A percentile compares a stretch with the other conserved stretches of the same genome.
Conservation (phyloP, 768 basidiomycete species). For the Amanita pallidorosea region DNA sequence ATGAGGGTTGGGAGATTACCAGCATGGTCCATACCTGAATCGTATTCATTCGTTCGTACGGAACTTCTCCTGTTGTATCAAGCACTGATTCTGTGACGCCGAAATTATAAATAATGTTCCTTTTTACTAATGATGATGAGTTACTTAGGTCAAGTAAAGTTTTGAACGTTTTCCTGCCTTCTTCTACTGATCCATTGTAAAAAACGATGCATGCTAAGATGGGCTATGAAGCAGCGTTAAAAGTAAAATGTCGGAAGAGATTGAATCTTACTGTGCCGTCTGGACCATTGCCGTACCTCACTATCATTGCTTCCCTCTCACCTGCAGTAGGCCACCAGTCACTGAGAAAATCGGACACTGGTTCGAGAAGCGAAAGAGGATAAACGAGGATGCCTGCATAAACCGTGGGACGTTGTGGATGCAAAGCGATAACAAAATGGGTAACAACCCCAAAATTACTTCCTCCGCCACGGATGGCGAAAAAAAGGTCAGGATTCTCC, state of each 20-base stretch:
- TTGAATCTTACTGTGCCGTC: slow-evolving; percentile 22
- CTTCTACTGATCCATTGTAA: slow-evolving; percentile 39
- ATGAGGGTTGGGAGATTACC: not conserved
- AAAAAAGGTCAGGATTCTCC: slow-evolving; percentile 37
- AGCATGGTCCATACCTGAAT: slow-evolving; percentile 18
- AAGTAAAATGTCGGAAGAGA: not conserved
- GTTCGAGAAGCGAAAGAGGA: slow-evolving; percentile 16
- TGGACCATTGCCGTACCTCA: slow-evolving; percentile 24
- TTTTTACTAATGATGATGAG: not conserved
- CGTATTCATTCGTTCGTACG: slow-evolving; percentile 32
- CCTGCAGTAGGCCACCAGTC: slow-evolving; percentile 26
- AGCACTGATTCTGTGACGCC: slow-evolving; percentile 26
- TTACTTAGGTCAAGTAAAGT: slow-evolving; percentile 33
- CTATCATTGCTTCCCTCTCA: slow-evolving; percentile 29
- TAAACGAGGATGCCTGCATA: slow-evolving; percentile 32
- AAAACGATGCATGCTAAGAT: slow-evolving; percentile 24
- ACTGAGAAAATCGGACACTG: slow-evolving; percentile 18
- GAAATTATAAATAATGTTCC: not conserved
- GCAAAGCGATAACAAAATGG: slow-evolving; percentile 35
- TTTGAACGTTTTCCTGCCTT: slow-evolving; percentile 33
- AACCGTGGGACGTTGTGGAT: slow-evolving; percentile 38
- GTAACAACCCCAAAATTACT: slow-evolving; percentile 46
- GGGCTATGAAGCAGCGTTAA: slow-evolving; percentile 20
- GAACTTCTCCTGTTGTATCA: slow-evolving; percentile 31
- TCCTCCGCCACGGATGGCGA: slow-evolving; percentile 41